A percentile compares a stretch with the other conserved stretches of the same genome.
phyloP scores from a whole-genome alignment of 169 alveolate species.

The Cryptosporidium xiaoi region DNA sequence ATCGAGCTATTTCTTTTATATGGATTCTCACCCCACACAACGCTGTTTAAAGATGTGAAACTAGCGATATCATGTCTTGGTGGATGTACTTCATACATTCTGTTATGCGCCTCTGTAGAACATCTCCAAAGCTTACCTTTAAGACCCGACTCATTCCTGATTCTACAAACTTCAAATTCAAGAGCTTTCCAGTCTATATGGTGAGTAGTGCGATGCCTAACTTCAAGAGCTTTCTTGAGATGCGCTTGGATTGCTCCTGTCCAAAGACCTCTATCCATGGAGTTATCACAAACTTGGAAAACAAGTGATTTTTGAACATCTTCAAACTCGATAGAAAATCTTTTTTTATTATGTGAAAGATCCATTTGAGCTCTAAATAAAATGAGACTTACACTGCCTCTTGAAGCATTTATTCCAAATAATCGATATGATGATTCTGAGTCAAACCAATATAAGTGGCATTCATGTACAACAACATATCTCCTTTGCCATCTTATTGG shows the following conservation, averaged over 20 bases:
- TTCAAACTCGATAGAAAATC: constrained; percentile 69
- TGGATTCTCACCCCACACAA: constrained; percentile 28
- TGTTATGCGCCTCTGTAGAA: constrained; percentile 62
- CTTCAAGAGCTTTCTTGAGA: constrained; percentile 65
- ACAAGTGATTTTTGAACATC: constrained; percentile 48
- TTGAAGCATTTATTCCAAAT: constrained; percentile 64
- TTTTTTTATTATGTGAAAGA: constrained; percentile 59
- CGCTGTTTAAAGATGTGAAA: constrained; percentile 33
- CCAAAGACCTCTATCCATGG: constrained; percentile 76
- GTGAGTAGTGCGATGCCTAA: constrained; percentile 63
- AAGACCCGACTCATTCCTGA: constrained; percentile 65
- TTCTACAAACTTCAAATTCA: constrained; percentile 69
- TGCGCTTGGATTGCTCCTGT: constrained; percentile 73
- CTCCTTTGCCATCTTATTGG: constrained; percentile 74
- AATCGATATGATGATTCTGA: constrained; percentile 68
- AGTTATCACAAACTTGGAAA: constrained; percentile 60
- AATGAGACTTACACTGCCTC: constrained; percentile 71
- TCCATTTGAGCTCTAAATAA: constrained; percentile 73
- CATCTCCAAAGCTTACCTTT: constrained; percentile 72
- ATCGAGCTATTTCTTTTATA: constrained; percentile 54
- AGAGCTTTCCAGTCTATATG: constrained; percentile 74
- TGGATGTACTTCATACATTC: constrained; percentile 70
- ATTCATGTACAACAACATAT: constrained; percentile 72
- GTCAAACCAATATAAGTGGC: constrained; percentile 74
- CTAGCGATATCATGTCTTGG: constrained; percentile 43